Percentiles rank a stretch among this genome's conserved stretches.
phyloP scores from a whole-genome alignment of 2,329 filamentous ascomycete species.

The Paramyrothecium roridum region DNA sequence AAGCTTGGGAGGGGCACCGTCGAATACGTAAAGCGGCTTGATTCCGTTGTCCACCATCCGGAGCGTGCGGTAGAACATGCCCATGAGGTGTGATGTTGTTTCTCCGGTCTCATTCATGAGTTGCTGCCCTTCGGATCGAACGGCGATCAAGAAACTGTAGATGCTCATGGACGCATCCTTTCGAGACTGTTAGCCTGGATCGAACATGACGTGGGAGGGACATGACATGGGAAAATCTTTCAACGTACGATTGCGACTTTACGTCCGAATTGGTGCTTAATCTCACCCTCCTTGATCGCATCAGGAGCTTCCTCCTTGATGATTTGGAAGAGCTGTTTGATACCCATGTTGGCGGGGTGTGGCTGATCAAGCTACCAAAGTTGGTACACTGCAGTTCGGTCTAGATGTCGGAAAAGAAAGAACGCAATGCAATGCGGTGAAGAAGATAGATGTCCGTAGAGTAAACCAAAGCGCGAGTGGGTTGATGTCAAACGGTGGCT shows the following conservation, averaged over 20 bases:
- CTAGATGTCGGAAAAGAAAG: slow-evolving; percentile 1
- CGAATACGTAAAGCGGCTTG: slow-evolving; percentile 97
- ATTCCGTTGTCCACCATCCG: slow-evolving; percentile 99
- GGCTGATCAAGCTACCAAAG: neutral
- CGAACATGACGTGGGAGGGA: neutral
- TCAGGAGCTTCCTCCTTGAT: slow-evolving; percentile 93
- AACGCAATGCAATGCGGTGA: neutral
- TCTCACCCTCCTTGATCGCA: slow-evolving; percentile 92
- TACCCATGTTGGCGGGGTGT: slow-evolving; percentile 47
- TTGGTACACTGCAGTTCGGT: neutral
- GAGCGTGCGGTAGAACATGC: slow-evolving; percentile 98
- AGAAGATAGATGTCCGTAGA: neutral
- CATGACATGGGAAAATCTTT: neutral
- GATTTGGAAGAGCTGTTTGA: slow-evolving; percentile 73
- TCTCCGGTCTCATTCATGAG: slow-evolving; percentile 93
- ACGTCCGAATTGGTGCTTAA: slow-evolving; percentile 97
- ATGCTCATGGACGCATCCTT: slow-evolving; percentile 82
- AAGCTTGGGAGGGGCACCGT: slow-evolving; percentile 92
- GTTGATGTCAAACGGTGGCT: too few species aligned
- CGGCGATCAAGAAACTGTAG: slow-evolving; percentile 97
- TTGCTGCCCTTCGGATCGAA: slow-evolving; percentile 94
- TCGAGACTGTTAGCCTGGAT: neutral
- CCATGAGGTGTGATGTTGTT: slow-evolving; percentile 97
- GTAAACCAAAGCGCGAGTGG: too few species aligned
- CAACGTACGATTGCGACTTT: slow-evolving; percentile 90